These are phyloP conservation scores for Senna tora DNA, from an alignment of 306 rosid species.

Conservation along the genomic window DNA sequence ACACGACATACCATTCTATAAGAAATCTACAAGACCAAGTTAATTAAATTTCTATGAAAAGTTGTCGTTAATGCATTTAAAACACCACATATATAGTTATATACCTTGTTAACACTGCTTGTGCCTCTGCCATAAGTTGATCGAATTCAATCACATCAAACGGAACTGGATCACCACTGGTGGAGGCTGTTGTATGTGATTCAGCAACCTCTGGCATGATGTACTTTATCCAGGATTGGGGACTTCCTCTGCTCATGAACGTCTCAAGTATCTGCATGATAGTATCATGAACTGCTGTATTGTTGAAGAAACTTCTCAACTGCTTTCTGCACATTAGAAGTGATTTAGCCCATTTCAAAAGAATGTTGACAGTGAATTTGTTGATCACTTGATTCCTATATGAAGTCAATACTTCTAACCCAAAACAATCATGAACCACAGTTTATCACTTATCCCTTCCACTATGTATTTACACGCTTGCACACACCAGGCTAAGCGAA, in stretches of 20 bases:
- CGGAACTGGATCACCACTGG: slow-evolving; percentile 41
- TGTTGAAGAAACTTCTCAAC: slow-evolving; percentile 61
- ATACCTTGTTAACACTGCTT: slow-evolving; percentile 81
- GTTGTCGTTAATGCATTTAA: slow-evolving; percentile 22
- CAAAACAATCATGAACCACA: slow-evolving; percentile 11
- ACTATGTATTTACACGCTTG: not conserved
- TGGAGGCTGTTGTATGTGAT: slow-evolving; percentile 42
- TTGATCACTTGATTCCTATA: slow-evolving; percentile 31
- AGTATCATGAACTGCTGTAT: slow-evolving; percentile 62
- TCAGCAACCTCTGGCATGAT: slow-evolving; percentile 69
- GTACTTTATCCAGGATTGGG: slow-evolving; percentile 80
- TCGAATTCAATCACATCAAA: slow-evolving; percentile 62
- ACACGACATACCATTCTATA: slow-evolving; percentile 3
- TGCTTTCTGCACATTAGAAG: slow-evolving; percentile 71
- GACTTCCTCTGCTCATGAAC: slow-evolving; percentile 74
- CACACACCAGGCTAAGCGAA: slow-evolving; percentile 1
- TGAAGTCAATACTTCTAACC: not conserved
- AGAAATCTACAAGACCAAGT: not conserved
- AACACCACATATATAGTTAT: slow-evolving; percentile 12
- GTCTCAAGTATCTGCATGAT: slow-evolving; percentile 61
- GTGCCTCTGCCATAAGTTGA: slow-evolving; percentile 80
- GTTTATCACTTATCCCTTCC: not conserved
- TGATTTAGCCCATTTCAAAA: slow-evolving; percentile 37
- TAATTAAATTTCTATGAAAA: slow-evolving; percentile 18
- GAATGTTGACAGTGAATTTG: slow-evolving; percentile 32